Percentiles rank a stretch among this genome's conserved stretches.
These are phyloP conservation scores for Phytophthora pini DNA, from an alignment of 352 stramenopile species.

Conservation along the genomic window DNA sequence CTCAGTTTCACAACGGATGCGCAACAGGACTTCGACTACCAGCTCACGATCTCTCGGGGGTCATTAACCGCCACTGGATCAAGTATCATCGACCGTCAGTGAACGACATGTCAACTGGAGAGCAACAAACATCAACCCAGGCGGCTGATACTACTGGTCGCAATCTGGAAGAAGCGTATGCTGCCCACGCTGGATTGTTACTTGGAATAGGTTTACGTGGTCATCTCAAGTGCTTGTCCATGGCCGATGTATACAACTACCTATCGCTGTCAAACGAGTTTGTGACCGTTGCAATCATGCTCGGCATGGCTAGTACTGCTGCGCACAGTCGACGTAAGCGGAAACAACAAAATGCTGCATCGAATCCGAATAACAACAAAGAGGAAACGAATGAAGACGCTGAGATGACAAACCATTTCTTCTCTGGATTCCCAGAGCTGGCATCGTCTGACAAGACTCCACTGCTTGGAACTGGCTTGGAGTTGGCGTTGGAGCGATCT, in stretches of 20 bases:
- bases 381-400: constrained; percentile 17
- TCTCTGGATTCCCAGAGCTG: constrained; percentile 33
- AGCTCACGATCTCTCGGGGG: constrained; percentile 61
- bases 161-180: constrained; percentile 85
- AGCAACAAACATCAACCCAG: constrained; percentile 15
- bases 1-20: constrained; percentile 99
- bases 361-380: constrained; percentile 4
- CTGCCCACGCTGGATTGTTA: constrained; percentile 94
- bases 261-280: constrained; percentile 96
- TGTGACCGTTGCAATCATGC: constrained; percentile 96
- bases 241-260: constrained; percentile 99
- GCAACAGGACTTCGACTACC: constrained; percentile 94
- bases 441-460: constrained; percentile 38
- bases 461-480: constrained; percentile 50
- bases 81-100: constrained; percentile 95
- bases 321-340: constrained; percentile 79
- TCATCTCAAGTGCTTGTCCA: constrained; percentile 95
- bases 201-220: constrained; percentile 95
- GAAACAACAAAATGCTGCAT: constrained; percentile 22
- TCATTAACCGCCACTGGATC: constrained; percentile 98
- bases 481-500: constrained; percentile 82
- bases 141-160: constrained; percentile 35
- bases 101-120: constrained; percentile 18
- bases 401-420: constrained; percentile 30
- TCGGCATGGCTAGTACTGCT: constrained; percentile 97